phyloP scores from a whole-genome alignment of 192 early-diverging fungal genomes.

The Backusella australiensis region DNA sequence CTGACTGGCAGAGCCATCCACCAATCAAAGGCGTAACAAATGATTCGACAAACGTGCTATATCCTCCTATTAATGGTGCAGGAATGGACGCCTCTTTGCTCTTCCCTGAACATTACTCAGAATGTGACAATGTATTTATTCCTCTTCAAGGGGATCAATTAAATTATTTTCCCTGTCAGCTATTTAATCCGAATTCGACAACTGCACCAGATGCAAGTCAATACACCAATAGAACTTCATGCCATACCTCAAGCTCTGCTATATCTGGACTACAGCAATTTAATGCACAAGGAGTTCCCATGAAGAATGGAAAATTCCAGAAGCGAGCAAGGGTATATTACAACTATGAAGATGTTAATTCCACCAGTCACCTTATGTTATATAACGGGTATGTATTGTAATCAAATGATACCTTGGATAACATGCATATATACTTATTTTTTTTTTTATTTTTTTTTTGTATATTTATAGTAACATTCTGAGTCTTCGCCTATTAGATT shows the following conservation, averaged over 20 bases:
- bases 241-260: slow-evolving; percentile 45
- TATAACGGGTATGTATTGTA: slow-evolving; percentile 48
- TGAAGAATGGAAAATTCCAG: slow-evolving; percentile 25
- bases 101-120: slow-evolving; percentile 35
- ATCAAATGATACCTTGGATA: neutral
- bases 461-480: slow-evolving; percentile 31
- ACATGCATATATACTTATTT: neutral
- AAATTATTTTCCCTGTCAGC: slow-evolving; percentile 33
- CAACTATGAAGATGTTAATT: slow-evolving; percentile 50
- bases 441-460: neutral
- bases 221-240: slow-evolving; percentile 53
- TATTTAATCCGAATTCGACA: slow-evolving; percentile 39
- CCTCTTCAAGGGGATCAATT: slow-evolving; percentile 1
- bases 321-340: slow-evolving; percentile 45
- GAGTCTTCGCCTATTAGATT: slow-evolving; percentile 32
- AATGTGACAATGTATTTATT: slow-evolving; percentile 14
- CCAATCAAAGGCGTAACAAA: slow-evolving; percentile 26
- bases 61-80: slow-evolving; percentile 52
- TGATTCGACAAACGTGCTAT: slow-evolving; percentile 43
- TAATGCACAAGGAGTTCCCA: slow-evolving; percentile 5
- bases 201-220: slow-evolving; percentile 42
- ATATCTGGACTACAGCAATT: slow-evolving; percentile 13
- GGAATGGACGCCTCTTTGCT: slow-evolving; percentile 73
- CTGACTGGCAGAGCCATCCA: slow-evolving; percentile 23
- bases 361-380: slow-evolving; percentile 53